Evolutionary conservation across 768 basidiomycete genomes (phyloP).

Genomic region (Hydnomerulius pinastri): DNA sequence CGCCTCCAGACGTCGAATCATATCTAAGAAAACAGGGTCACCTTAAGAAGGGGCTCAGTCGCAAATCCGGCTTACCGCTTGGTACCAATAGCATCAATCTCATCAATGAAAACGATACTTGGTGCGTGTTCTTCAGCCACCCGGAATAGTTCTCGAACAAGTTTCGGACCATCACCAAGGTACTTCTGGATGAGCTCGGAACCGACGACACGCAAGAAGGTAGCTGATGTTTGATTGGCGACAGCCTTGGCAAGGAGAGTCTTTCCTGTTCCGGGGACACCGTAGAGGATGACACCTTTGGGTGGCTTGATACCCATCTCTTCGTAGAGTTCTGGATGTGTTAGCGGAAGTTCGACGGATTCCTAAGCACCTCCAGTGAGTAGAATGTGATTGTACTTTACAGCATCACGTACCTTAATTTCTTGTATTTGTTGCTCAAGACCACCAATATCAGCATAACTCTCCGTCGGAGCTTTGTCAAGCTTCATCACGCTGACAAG

Average conservation of each 20-base stretch:
- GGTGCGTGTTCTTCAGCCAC: constrained; percentile 98
- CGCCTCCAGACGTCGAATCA: constrained; percentile 97
- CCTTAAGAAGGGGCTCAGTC: constrained; percentile 4
- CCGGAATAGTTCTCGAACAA: constrained; percentile 95
- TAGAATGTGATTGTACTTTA: background rate
- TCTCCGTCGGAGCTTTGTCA: constrained; percentile 98
- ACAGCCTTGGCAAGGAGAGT: constrained; percentile 97
- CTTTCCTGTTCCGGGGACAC: constrained; percentile 98
- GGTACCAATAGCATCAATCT: constrained; percentile 97
- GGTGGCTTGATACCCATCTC: constrained; percentile 99
- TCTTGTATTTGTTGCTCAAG: constrained; percentile 97
- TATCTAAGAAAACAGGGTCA: constrained; percentile 55
- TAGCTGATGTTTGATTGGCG: constrained; percentile 97
- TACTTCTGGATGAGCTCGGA: constrained; percentile 99
- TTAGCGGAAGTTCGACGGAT: constrained; percentile 96
- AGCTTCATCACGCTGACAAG: constrained; percentile 98
- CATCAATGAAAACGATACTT: constrained; percentile 99
- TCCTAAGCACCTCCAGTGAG: constrained; percentile 52
- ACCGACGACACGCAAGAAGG: constrained; percentile 95
- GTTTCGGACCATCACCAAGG: constrained; percentile 97
- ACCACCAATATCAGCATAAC: constrained; percentile 98
- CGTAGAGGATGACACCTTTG: constrained; percentile 98
- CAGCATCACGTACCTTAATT: constrained; percentile 75
- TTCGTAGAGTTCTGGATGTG: constrained; percentile 97
- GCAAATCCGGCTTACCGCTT: constrained; percentile 69